phyloP scores from a whole-genome alignment of 768 basidiomycete genomes.

The Amyloporia xantha region DNA sequence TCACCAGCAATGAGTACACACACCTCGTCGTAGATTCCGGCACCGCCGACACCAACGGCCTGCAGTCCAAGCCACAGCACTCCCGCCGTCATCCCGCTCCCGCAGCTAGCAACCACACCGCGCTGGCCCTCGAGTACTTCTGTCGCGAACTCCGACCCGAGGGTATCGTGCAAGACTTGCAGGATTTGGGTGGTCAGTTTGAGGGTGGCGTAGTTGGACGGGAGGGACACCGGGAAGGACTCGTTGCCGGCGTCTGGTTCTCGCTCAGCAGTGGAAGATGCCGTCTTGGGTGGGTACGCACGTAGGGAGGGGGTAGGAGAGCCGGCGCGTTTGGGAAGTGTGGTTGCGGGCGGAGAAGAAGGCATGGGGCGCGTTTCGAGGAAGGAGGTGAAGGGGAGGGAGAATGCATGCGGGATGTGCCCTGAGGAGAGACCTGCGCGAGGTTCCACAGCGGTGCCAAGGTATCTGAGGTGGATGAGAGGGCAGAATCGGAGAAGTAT shows the following conservation, averaged over 20 bases:
- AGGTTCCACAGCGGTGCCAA: conserved; percentile 82
- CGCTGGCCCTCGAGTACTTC: conserved; percentile 54
- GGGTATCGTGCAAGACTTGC: conserved; percentile 49
- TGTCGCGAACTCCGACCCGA: conserved; percentile 50
- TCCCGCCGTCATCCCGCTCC: conserved; percentile 98
- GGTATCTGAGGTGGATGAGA: conserved; percentile 45
- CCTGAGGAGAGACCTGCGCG: conserved; percentile 83
- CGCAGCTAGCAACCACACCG: conserved; percentile 72
- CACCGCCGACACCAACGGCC: conserved; percentile 47
- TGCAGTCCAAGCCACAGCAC: conserved; percentile 91
- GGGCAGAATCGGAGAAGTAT: background rate
- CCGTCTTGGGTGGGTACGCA: background rate
- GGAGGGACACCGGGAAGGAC: background rate
- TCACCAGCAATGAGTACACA: conserved; percentile 17
- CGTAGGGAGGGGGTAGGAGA: conserved; percentile 6
- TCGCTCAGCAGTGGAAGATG: background rate
- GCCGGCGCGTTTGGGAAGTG: conserved; percentile 5
- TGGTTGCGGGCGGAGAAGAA: background rate
- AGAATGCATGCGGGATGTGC: conserved; percentile 84
- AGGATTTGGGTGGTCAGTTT: conserved; percentile 50
- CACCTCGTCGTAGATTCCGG: conserved; percentile 94
- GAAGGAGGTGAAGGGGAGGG: conserved; percentile 78
- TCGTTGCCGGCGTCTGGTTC: too few relatives aligned
- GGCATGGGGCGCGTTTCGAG: conserved; percentile 34
- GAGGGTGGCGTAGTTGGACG: conserved; percentile 33